Percentiles rank a stretch among this genome's conserved stretches.
Conservation (phyloP, 2,329 filamentous ascomycete genomes). For the Stachybotrys echinatus region DNA sequence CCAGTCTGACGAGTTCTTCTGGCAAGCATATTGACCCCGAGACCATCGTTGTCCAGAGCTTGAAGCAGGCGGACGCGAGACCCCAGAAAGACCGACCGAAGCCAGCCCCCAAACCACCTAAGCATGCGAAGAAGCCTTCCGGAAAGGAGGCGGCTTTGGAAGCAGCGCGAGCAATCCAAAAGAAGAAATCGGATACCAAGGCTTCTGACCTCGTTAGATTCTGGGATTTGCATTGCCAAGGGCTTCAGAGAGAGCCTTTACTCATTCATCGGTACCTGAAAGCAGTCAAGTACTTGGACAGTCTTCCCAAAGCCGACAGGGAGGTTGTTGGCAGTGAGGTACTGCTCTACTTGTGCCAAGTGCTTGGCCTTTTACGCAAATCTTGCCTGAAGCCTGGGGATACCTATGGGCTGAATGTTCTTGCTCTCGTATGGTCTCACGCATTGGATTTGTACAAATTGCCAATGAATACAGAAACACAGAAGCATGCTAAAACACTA, state of each 20-base stretch:
- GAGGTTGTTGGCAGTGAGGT: constrained; percentile 24
- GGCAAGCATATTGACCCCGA: constrained; percentile 62
- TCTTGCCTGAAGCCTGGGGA: not conserved
- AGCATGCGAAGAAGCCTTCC: constrained; percentile 16
- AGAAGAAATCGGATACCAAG: constrained; percentile 24
- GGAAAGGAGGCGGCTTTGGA: constrained; percentile 32
- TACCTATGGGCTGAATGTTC: not conserved
- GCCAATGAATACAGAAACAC: not conserved
- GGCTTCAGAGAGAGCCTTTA: constrained; percentile 39
- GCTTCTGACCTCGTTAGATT: constrained; percentile 25
- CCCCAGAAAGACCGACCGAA: constrained; percentile 3
- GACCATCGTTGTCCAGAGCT: constrained; percentile 45
- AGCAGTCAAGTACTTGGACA: constrained; percentile 39
- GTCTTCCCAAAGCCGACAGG: constrained; percentile 27
- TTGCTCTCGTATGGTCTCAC: not conserved
- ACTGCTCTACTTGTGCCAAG: constrained; percentile 28
- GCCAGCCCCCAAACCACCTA: constrained; percentile 5
- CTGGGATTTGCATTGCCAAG: constrained; percentile 38
- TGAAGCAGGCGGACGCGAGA: not conserved
- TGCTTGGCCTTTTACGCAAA: constrained; percentile 11
- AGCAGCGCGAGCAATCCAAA: constrained; percentile 25
- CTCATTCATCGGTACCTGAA: constrained; percentile 41
- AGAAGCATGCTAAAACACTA: not conserved
- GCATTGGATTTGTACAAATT: not conserved
- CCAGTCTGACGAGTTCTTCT: constrained; percentile 59